Evolutionary conservation across 768 basidiomycete genomes (phyloP), one percentile per base, ranked within the genome.

Genomic region (Hysterangium stoloniferum): DNA sequence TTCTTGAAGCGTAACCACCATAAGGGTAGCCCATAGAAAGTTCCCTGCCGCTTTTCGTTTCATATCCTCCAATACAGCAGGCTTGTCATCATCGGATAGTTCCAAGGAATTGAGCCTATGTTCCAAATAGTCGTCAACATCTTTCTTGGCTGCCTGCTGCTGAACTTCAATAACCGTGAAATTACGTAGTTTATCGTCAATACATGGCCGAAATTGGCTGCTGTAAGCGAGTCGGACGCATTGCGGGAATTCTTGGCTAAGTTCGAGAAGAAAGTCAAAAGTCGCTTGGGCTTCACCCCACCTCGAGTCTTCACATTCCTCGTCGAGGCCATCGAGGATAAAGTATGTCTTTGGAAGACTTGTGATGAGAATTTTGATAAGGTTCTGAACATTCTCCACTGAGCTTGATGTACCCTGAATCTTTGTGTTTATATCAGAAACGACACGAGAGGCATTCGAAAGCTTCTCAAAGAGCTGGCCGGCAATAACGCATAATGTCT

Each of bases 241-340:
- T 11, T 53, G 35, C 6, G 57, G 57, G 33, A 28, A 47, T 2
- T 48, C 52, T 8, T 52, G 31, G 27, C 51, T 45, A 5, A 64
- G 52, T 13, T 33, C 11, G 19, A 53, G 31, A 4, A 63, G 40
- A 37, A 61, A 57, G 5, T 49, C 37, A 9, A 63, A 51, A 5
- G 54, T 47, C 1, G 52, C 25, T 6, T 25, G 34, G 1, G 56
- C 55, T 28, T 61, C 62, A 8, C 29, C 31, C 58, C 59, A 62
- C 17, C 56, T 52, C 20, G n/a, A 22, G 35, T 28, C 11, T 25
- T 20, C 12, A 2, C 48, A 48, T 17, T 59, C 62, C 43, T 65
- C 61, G 47, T 65, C 64, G 22, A 65, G 57, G 22, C 62, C 64
- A 25, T 65, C 64, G 6, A 65, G 15, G 31, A 64, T 45, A 51